phyloP scores from a whole-genome alignment of 257 asterid genomes.

The Eucommia ulmoides region DNA sequence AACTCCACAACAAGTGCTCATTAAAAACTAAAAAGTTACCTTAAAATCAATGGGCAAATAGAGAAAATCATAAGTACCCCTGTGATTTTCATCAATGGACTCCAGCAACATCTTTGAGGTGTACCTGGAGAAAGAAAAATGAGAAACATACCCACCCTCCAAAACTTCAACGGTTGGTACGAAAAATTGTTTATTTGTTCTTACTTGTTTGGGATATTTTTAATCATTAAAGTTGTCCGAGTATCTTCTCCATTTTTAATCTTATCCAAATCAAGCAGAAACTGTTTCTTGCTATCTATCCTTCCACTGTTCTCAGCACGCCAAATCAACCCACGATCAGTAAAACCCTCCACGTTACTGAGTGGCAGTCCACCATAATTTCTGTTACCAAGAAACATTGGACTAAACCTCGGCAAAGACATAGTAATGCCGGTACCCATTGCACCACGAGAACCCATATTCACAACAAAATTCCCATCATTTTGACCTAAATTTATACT shows the following conservation, averaged over 20 bases:
- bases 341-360: conserved; percentile 23
- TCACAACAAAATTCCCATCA: conserved; percentile 19
- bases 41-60: conserved; percentile 82
- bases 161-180: no score
- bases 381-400: conserved; percentile 22
- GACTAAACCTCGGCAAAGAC: conserved; percentile 27
- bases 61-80: conserved; percentile 70
- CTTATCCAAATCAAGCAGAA: conserved; percentile 56
- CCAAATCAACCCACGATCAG: conserved; percentile 27
- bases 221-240: conserved; percentile 71
- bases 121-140: conserved; percentile 29
- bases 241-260: conserved; percentile 52
- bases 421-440: conserved; percentile 14
- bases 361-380: conserved; percentile 18
- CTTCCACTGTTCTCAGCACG: conserved; percentile 30
- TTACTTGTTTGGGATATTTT: conserved; percentile 85
- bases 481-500: conserved; percentile 16
- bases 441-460: conserved; percentile 18
- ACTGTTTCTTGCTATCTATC: conserved; percentile 35
- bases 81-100: conserved; percentile 51
- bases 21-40: conserved; percentile 22
- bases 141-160: no score
- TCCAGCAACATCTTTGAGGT: conserved; percentile 72
- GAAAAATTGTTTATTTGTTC: no score
- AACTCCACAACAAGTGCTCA: background rate